Base-by-base conservation (phyloP, 2,329 filamentous ascomycete species). In the Sporothrix brasiliensis region DNA sequence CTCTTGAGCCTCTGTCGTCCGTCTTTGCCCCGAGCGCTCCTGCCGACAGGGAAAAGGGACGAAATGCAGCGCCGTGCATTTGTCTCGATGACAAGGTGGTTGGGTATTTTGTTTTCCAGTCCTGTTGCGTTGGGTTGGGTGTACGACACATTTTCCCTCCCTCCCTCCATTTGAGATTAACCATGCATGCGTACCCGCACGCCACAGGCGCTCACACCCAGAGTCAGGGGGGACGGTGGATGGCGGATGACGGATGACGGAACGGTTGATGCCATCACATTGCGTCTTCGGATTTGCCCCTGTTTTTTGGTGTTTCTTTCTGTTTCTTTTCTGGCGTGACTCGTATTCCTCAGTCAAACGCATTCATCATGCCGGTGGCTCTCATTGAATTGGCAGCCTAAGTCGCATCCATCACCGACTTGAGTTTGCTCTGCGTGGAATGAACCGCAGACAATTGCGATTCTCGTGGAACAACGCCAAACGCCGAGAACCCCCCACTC, bases 251-350 rank as follows among this genome's bases (percentile, higher is more conserved):
- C 24, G 61, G 44, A 66, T 66, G 61, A 39, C 63, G 63, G 63
- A 39, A 24, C 47, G 44, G 61, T 52, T 66, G 63, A 66, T 66
- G 47, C 63, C 63, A 66, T 66, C 63, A 47, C 47, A 63, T 66
- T 66, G 63, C 47, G 47, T 16, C 63, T 53, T 66, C 47, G n/a
- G 14, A 7, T 16, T 11, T 34, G 34, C 14, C 44, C 44, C 44
- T 24, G 41, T 50, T 44, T 21, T 27, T 47, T 47, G 19, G 3
- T 7, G 11, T 24, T 24, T 44, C 41, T 3, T 16, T 19, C 49
- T 21, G 27, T 60, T 13, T 58, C 41, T 44, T 44, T 13, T 44
- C 41, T 44, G 58, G 27, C 21, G 58, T 27, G 58, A 19, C 58
- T 63, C 58, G 58, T 63, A 47, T 63, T 63, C 4, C 34, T 5